phyloP scores from a whole-genome alignment of 768 basidiomycete genomes.

The Ramaria rubella region DNA sequence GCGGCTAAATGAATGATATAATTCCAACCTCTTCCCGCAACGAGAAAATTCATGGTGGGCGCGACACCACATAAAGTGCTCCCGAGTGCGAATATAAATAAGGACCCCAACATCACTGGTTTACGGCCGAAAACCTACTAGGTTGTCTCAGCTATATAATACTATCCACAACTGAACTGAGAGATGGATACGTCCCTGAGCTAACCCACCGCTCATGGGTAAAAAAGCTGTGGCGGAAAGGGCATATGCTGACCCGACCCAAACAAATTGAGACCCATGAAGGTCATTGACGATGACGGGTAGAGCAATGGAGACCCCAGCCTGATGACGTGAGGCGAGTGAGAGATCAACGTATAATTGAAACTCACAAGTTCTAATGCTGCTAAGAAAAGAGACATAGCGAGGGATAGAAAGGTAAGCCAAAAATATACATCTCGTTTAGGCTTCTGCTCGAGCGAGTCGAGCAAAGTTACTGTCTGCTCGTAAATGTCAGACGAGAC shows the following conservation, averaged over 20 bases:
- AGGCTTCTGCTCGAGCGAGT: background rate
- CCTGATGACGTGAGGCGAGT: conserved; percentile 12
- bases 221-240: conserved; percentile 27
- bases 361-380: conserved; percentile 26
- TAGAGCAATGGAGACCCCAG: conserved; percentile 24
- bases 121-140: conserved; percentile 30
- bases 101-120: conserved; percentile 19
- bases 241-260: conserved; percentile 19
- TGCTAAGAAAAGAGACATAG: conserved; percentile 22
- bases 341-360: background rate
- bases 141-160: conserved; percentile 27
- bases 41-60: conserved; percentile 26
- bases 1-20: conserved; percentile 20
- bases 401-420: conserved; percentile 27
- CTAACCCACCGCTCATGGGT: conserved; percentile 26
- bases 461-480: no score
- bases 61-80: conserved; percentile 30
- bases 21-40: conserved; percentile 27
- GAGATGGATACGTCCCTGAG: no score
- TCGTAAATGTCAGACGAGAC: no score
- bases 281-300: conserved; percentile 27
- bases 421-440: conserved; percentile 23
- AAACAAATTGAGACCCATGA: conserved; percentile 17
- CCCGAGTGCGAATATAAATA: conserved; percentile 24
- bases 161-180: no score